Evolutionary conservation across 2,329 filamentous ascomycete genomes (phyloP), one percentile per base, ranked within the genome.

Genomic region (Colletotrichum sp.): DNA sequence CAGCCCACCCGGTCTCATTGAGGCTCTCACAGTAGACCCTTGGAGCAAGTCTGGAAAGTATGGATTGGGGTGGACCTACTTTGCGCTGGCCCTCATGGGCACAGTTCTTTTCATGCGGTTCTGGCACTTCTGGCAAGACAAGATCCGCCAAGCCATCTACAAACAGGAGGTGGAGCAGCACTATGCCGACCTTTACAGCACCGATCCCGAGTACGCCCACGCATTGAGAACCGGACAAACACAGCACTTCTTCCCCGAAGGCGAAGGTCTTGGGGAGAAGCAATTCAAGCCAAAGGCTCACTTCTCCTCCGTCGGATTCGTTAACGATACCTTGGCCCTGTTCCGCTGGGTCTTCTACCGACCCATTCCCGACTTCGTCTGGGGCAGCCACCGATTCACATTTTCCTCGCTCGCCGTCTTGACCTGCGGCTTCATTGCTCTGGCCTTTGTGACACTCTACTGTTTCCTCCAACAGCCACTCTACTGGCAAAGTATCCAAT

Each of bases 41-140:
- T 98, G 95, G 94, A 90, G 84, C 30, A 87, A 95, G 81, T 93
- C 96, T 26, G 95, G 94, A 60, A 98, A 98, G 87, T 98, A 98
- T 86, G 95, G 90, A 3, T 86, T 95, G 68, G 95, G 94, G 73
- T 98, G 95, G 92, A 95, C 96, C 16, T 98, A 98, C 85, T 98
- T 98, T 81, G 93, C 94, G 69, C 84, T 98, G 65, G 92, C 93
- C 67, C 84, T 98, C 76, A 89, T 96, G 78, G 89, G 90, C 32
- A 81, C 92, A 70, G 92, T 96, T 6, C 86, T 94, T 13, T 81
- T 94, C 13, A 88, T 96, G 82, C 92, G 95, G 79, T 89, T 95
- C 82, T 98, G 96, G 89, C 94, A 98, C 84, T 93, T 94, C 79
- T 98, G 95, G 94, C 95, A 96, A 80, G 96, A 98, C 87, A 98